A percentile compares a stretch with the other conserved stretches of the same genome.
Conservation (phyloP, 1,284 basidiomycete species). For the Cutaneotrichosporon arboriforme region DNA sequence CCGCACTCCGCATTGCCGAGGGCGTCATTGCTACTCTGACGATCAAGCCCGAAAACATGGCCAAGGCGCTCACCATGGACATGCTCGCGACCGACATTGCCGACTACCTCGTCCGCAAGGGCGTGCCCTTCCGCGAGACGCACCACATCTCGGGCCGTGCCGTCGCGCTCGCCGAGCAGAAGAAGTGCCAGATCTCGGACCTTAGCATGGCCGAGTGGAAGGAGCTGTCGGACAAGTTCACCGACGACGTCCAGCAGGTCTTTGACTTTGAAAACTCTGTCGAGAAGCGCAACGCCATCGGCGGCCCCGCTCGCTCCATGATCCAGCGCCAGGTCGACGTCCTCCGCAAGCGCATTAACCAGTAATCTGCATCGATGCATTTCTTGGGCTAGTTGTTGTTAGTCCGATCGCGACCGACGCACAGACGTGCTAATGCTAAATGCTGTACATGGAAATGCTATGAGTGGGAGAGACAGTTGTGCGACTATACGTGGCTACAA, state of each 20-base stretch:
- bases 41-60: conserved; percentile 88
- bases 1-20: conserved; percentile 85
- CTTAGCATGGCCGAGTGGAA: conserved; percentile 76
- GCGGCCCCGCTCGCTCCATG: conserved; percentile 80
- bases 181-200: conserved; percentile 71
- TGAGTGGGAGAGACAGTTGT: neutral
- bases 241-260: conserved; percentile 70
- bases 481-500: no score
- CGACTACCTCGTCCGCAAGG: conserved; percentile 96
- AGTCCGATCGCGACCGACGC: neutral
- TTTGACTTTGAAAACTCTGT: conserved; percentile 93
- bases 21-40: conserved; percentile 87
- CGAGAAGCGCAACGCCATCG: conserved; percentile 87
- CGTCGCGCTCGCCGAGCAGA: conserved; percentile 85
- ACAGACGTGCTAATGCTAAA: neutral
- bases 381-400: neutral
- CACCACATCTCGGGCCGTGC: conserved; percentile 96
- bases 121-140: conserved; percentile 96
- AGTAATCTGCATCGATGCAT: neutral
- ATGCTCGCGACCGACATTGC: conserved; percentile 95
- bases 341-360: conserved; percentile 54
- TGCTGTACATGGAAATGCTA: neutral
- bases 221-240: conserved; percentile 68
- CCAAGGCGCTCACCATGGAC: conserved; percentile 84
- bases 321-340: conserved; percentile 77